Evolutionary conservation across 495 filamentous ascomycete genomes (phyloP).

Genomic region (Trichocladium uniseriatum): DNA sequence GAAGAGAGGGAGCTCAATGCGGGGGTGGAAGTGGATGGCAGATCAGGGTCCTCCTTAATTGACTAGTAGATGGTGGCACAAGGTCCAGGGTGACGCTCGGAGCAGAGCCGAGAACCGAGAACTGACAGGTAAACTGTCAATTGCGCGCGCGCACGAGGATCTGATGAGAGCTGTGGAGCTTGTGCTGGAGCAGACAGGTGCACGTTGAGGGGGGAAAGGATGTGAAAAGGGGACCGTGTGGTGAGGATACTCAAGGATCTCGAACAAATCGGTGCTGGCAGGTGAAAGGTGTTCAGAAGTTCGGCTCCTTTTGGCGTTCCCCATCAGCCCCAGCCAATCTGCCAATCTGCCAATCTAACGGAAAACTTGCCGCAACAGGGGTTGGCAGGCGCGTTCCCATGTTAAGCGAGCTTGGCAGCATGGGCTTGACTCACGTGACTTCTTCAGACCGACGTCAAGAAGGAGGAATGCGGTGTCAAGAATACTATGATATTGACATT

Average conservation of each 20-base stretch:
- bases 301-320: conserved; percentile 13
- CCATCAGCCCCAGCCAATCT: conserved; percentile 13
- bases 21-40: conserved; percentile 1
- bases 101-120: background rate
- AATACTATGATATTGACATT: background rate
- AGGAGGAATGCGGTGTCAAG: too few species aligned
- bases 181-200: background rate
- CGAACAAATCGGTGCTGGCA: conserved; percentile 9
- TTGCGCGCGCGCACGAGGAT: background rate
- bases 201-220: background rate
- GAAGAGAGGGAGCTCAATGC: conserved; percentile 1
- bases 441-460: too few species aligned
- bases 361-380: conserved; percentile 20
- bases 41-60: conserved; percentile 1
- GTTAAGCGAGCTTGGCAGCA: conserved; percentile 6
- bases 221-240: background rate
- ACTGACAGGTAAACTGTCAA: background rate
- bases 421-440: background rate
- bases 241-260: conserved; percentile 8
- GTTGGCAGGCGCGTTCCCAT: background rate
- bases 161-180: background rate
- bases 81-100: background rate
- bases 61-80: conserved; percentile 6
- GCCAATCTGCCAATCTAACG: conserved; percentile 17
- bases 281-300: conserved; percentile 34